These are phyloP conservation scores for Phytophthora rubi DNA, from an alignment of 352 stramenopile genomes.

Conservation along the genomic window DNA sequence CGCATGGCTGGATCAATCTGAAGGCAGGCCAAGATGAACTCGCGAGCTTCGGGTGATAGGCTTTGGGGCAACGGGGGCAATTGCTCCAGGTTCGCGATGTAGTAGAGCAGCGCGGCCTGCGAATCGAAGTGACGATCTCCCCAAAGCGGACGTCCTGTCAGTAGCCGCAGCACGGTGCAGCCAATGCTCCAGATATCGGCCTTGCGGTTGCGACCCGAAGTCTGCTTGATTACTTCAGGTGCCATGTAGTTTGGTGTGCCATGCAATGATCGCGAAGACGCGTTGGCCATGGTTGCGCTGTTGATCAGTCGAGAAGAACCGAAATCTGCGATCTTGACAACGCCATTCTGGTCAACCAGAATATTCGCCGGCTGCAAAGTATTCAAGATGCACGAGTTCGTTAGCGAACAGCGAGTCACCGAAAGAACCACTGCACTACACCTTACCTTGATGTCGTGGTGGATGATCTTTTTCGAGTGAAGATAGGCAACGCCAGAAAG, in stretches of 20 bases:
- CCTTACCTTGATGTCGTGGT: slow-evolving; percentile 83
- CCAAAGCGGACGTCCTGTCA: slow-evolving; percentile 72
- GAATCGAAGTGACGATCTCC: slow-evolving; percentile 84
- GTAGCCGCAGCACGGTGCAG: slow-evolving; percentile 79
- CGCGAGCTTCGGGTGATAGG: slow-evolving; percentile 49
- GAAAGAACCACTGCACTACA: too few relatives aligned
- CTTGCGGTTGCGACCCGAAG: slow-evolving; percentile 63
- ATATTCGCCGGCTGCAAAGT: slow-evolving; percentile 86
- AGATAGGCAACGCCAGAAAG: slow-evolving; percentile 90
- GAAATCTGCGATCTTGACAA: slow-evolving; percentile 96
- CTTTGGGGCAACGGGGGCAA: slow-evolving; percentile 47
- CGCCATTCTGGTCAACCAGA: slow-evolving; percentile 93
- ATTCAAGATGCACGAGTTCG: background rate
- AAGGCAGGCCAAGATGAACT: slow-evolving; percentile 60
- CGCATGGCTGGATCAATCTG: slow-evolving; percentile 61
- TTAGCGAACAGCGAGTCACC: background rate
- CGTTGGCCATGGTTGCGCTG: slow-evolving; percentile 57
- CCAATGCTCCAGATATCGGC: slow-evolving; percentile 89
- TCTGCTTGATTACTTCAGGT: slow-evolving; percentile 89
- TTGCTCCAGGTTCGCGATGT: slow-evolving; percentile 58
- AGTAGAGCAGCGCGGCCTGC: slow-evolving; percentile 71
- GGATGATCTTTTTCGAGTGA: slow-evolving; percentile 76
- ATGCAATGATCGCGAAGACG: slow-evolving; percentile 55
- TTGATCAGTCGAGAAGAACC: slow-evolving; percentile 84
- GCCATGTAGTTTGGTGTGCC: slow-evolving; percentile 91